Evolutionary conservation across 2,329 filamentous ascomycete species (phyloP).

Genomic region (Hymenoscyphus occultus): DNA sequence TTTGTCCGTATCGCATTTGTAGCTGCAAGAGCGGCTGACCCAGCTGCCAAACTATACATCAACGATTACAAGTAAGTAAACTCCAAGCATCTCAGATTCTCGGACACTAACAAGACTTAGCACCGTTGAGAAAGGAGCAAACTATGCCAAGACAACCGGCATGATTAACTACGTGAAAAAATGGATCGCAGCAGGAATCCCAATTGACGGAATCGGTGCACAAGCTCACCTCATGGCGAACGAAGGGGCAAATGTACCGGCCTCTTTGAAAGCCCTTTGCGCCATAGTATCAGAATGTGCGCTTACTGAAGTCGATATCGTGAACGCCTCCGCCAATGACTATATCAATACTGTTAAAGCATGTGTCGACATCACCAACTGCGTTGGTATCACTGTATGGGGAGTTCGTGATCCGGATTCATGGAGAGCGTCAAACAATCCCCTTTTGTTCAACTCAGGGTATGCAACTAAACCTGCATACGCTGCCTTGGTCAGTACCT

Average conservation of each 20-base stretch:
- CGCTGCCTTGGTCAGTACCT: conserved; percentile 35
- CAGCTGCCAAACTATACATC: conserved; percentile 66
- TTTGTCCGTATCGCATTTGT: conserved; percentile 68
- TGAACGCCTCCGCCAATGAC: conserved; percentile 45
- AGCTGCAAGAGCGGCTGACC: conserved; percentile 63
- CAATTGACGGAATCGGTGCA: conserved; percentile 56
- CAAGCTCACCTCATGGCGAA: conserved; percentile 19
- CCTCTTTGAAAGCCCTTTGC: conserved; percentile 48
- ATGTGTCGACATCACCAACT: conserved; percentile 34
- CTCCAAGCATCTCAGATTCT: not conserved
- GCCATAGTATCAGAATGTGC: conserved; percentile 57
- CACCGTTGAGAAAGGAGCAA: conserved; percentile 37
- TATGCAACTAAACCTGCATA: conserved; percentile 52
- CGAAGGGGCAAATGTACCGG: conserved; percentile 16
- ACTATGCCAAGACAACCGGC: conserved; percentile 51
- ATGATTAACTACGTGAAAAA: conserved; percentile 57
- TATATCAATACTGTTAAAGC: conserved; percentile 32
- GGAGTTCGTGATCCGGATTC: conserved; percentile 49
- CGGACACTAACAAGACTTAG: conserved; percentile 33
- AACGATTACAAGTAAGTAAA: conserved; percentile 58
- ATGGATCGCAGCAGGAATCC: conserved; percentile 58
- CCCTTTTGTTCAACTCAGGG: conserved; percentile 52
- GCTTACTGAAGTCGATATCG: conserved; percentile 68
- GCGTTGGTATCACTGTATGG: conserved; percentile 38
- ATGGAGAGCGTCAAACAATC: conserved; percentile 48